Evolutionary conservation across 2,329 filamentous ascomycete genomes (phyloP), one percentile per base, ranked within the genome.

Genomic region (Cladosporium sp.): DNA sequence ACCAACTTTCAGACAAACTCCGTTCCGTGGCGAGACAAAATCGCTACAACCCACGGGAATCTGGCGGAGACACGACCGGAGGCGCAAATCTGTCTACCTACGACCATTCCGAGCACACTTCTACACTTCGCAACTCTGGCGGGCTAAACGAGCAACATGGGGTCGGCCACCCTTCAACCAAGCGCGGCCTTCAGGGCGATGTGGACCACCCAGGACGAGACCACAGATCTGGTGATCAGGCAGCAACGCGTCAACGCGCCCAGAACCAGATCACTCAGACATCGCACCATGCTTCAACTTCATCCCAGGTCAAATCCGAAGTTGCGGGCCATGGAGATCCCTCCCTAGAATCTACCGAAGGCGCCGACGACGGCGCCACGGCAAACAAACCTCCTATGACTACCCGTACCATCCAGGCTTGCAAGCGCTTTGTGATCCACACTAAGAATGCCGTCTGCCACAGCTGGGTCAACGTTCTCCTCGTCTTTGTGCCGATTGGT

Each of bases 401-500:
- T 32, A 65, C 69, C 50, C 76, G 81, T 59, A 71, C 80, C 58
- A 74, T 69, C 55, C 68, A 76, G 58, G 73, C 75, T 53, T 71
- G 71, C 18, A 70, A 72, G 56, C 70, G 73, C 63, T 80, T 84
- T 65, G 70, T 76, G 57, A 77, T 75, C 30, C 74, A 77, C 58
- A 70, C 71, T 49, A 76, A 77, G 73, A 65, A 82, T 83, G 74
- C 74, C 62, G 61, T 91, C 55, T 78, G 83, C 38, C 82, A 88
- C 65, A 89, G 84, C 73, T 89, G 85, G 80, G 74, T 92, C 72
- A 92, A 93, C 66, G 61, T 89, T 49, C 73, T 92, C 58, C 74
- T 92, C 56, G 70, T 91, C 49, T 90, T 90, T 63, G 88, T 92
- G 24, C 88, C 88, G 7, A 76, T 88, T 47, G 88, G 88, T 60